These are phyloP conservation scores for Escovopsis sp. DNA, from an alignment of 2,329 filamentous ascomycete species.

Conservation along the genomic window DNA sequence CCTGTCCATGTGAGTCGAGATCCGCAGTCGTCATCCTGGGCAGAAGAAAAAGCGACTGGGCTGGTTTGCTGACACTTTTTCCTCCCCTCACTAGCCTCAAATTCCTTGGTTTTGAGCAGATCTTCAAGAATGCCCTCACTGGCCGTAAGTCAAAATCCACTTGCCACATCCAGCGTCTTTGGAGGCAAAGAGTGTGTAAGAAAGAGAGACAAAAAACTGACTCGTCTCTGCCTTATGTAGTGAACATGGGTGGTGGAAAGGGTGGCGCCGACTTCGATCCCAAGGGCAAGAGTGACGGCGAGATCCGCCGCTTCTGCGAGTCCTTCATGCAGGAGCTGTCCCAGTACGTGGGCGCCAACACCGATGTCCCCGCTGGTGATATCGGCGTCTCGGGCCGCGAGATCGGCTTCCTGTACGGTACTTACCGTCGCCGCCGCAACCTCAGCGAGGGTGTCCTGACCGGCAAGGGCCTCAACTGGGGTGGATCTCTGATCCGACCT, in stretches of 20 bases:
- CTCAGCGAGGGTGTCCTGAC: slow-evolving; percentile 93
- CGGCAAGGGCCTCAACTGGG: slow-evolving; percentile 87
- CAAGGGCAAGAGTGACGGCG: slow-evolving; percentile 93
- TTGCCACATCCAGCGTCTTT: background rate
- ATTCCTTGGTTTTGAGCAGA: slow-evolving; percentile 98
- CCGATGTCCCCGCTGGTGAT: slow-evolving; percentile 91
- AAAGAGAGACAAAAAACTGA: no score
- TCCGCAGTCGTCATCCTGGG: background rate
- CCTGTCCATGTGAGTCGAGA: slow-evolving; percentile 38
- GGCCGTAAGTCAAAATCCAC: slow-evolving; percentile 49
- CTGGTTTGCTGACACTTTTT: no score
- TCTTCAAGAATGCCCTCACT: slow-evolving; percentile 98
- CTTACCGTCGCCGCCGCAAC: slow-evolving; percentile 79
- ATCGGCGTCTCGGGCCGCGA: slow-evolving; percentile 88
- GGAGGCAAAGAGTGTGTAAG: no score
- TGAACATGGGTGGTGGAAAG: slow-evolving; percentile 85
- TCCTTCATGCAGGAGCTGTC: slow-evolving; percentile 91
- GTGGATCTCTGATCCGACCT: slow-evolving; percentile 83
- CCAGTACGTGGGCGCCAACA: slow-evolving; percentile 92
- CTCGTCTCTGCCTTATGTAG: slow-evolving; percentile 8
- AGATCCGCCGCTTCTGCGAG: slow-evolving; percentile 94
- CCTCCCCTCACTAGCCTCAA: slow-evolving; percentile 54
- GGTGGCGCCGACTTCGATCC: slow-evolving; percentile 97
- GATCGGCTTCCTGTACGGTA: slow-evolving; percentile 88
- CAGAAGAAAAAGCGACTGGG: background rate